Base-by-base conservation (phyloP, 148 eudicot genomes). In the Vaccinium corymbosum region DNA sequence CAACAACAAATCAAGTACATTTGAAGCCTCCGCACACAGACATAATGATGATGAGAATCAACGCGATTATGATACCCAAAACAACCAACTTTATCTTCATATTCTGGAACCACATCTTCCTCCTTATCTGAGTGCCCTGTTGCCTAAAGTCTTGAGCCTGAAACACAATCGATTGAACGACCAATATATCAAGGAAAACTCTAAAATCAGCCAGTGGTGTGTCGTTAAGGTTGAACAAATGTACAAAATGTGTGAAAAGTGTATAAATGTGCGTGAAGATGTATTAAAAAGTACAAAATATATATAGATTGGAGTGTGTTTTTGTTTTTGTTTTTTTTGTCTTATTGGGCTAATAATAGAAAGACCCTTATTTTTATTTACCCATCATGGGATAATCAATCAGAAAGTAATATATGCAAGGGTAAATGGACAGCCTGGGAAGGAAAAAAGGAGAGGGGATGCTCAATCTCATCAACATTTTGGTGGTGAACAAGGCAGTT, bases 71-170 rank as follows among this genome's bases (percentile, higher is more conserved):
- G 53, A 94, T 91, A 42, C 88, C 90, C 8, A 91, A 79, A 57
- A 92, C 95, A 32, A 91, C 88, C 56, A 94, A 89, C 91, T 94
- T 94, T 82, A 94, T 90, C 91, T 94, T 94, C 98, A 94, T 93
- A 79, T 94, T 94, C 85, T 92, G 89, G 50, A 88, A 83, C 98
- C 98, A 93, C 95, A 94, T 91, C 84, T 90, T 94, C 78, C 93
- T 89, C 86, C 93, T 94, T 72, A 94, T 89, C 84, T 93, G 76
- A 55, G 94, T 94, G n/a, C 98, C 98, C 84, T 91, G 93, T 19
- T 91, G 83, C 89, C 89, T 91, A 87, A 94, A 93, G 85, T 94
- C 98, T 90, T 94, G 98, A 84, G 98, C 98, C 97, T 94, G 84
- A 75, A 81, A 19, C 2, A 20, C 55, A 35, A 71, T n/a, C 56